Percentiles rank a stretch among this genome's conserved stretches.
Conservation (phyloP, 2,329 filamentous ascomycete species). For the Colletotrichum liriopes region DNA sequence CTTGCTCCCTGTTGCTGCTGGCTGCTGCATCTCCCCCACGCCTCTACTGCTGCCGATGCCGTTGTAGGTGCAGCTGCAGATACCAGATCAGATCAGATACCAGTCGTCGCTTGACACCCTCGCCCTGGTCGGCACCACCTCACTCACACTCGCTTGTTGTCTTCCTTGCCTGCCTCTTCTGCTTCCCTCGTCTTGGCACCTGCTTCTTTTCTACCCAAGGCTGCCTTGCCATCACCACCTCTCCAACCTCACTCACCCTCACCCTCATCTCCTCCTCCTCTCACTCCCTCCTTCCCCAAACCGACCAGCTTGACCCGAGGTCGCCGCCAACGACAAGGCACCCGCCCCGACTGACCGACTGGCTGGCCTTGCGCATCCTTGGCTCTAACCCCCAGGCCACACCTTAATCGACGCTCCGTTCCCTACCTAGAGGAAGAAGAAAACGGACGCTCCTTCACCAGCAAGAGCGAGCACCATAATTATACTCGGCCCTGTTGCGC, state of each 20-base stretch:
- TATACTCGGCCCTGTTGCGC: slow-evolving; percentile 34
- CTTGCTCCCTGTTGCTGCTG: slow-evolving; percentile 15
- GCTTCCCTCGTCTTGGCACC: slow-evolving; percentile 33
- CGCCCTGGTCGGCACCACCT: slow-evolving; percentile 28
- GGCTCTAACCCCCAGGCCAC: slow-evolving; percentile 1
- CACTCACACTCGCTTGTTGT: slow-evolving; percentile 20
- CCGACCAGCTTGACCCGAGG: not conserved
- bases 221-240: slow-evolving; percentile 31
- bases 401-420: slow-evolving; percentile 2
- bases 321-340: not conserved
- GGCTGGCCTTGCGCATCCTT: not conserved
- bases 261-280: not conserved
- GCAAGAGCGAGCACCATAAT: slow-evolving; percentile 19
- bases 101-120: not conserved
- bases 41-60: slow-evolving; percentile 20
- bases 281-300: not conserved
- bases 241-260: slow-evolving; percentile 7
- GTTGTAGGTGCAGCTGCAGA: slow-evolving; percentile 40
- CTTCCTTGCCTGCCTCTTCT: slow-evolving; percentile 27
- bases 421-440: not conserved
- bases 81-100: slow-evolving; percentile 22
- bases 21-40: slow-evolving; percentile 4
- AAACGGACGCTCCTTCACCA: slow-evolving; percentile 2
- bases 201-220: slow-evolving; percentile 35
- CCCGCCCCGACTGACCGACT: slow-evolving; percentile 1